A percentile compares a stretch with the other conserved stretches of the same genome.
Conservation (phyloP, 352 stramenopile genomes). For the Globisporangium mamillatum region DNA sequence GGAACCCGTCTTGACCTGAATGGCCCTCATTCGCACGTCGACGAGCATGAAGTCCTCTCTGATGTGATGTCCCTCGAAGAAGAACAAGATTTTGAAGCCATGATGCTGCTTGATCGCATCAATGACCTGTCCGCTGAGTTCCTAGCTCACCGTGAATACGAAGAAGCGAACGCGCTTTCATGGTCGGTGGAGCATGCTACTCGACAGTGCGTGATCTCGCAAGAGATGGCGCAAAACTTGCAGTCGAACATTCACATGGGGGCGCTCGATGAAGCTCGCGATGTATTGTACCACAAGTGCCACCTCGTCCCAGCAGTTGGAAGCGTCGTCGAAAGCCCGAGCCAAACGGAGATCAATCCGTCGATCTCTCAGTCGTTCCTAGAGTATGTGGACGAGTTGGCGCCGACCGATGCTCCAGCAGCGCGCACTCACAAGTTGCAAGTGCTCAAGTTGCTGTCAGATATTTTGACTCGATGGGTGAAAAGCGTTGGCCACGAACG, state of each 20-base stretch:
- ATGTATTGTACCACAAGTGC: slow-evolving; percentile 84
- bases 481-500: slow-evolving; percentile 69
- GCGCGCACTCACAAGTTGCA: slow-evolving; percentile 64
- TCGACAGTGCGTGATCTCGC: slow-evolving; percentile 54
- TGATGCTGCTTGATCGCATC: slow-evolving; percentile 64
- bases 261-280: slow-evolving; percentile 59
- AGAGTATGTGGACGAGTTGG: slow-evolving; percentile 50
- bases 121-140: slow-evolving; percentile 65
- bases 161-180: slow-evolving; percentile 62
- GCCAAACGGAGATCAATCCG: slow-evolving; percentile 31
- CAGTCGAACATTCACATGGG: slow-evolving; percentile 55
- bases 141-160: slow-evolving; percentile 60
- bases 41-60: slow-evolving; percentile 55
- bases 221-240: slow-evolving; percentile 70
- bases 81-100: slow-evolving; percentile 64
- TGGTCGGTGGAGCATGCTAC: slow-evolving; percentile 76
- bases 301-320: slow-evolving; percentile 73
- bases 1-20: slow-evolving; percentile 23
- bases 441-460: slow-evolving; percentile 68
- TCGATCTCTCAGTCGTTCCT: slow-evolving; percentile 45
- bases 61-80: slow-evolving; percentile 52
- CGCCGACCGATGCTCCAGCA: slow-evolving; percentile 44
- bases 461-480: slow-evolving; percentile 72
- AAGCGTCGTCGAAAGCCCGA: slow-evolving; percentile 48
- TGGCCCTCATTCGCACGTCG: slow-evolving; percentile 18